Evolutionary conservation across 441 rosid species (phyloP), one percentile per base, ranked within the genome.

Genomic region (Mallotus repandus): DNA sequence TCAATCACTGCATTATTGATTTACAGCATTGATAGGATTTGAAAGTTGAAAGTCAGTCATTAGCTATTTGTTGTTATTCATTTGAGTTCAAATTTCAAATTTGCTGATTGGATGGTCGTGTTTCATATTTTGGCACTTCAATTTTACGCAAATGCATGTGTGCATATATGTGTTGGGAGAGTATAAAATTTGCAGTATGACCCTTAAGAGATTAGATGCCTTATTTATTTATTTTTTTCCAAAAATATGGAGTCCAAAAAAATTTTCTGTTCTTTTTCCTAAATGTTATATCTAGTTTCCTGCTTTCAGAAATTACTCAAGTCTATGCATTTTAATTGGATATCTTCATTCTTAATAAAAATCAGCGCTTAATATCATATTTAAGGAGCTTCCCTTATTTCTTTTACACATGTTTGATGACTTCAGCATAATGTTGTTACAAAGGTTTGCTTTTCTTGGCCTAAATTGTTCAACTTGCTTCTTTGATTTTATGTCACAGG

Each of bases 401-500:
- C 61, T 4, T 38, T 60, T 5, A 66, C 63, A 32, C 29, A 67
- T 46, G 7, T 45, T 50, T 5, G 18, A 32, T 49, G 15, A 35
- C 59, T 56, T 46, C 57, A 48, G 19, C 35, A 16, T 21, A 2
- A 2, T 15, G 10, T 53, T 12, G 7, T 54, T 41, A 22, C 38
- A 11, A 10, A 32, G 11, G 4, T 57, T 49, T 53, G 22, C 18
- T 50, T 71, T 62, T 13, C 38, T 2, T 38, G 63, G 66, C 32
- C 76, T 79, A 19, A 71, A 46, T 46, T 66, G 54, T 58, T 50
- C 10, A 43, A 5, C 10, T n/a, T 63, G 5, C 13, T 4, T 4
- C 12, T 70, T 22, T n/a, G 60, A 16, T 74, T 80, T 68, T 32
- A 68, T 79, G 70, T 70, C 69, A 61, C 82, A 95, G 98, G 66